Evolutionary conservation across 2,329 filamentous ascomycete species (phyloP).

Genomic region (Pseudonectria foliicola): DNA sequence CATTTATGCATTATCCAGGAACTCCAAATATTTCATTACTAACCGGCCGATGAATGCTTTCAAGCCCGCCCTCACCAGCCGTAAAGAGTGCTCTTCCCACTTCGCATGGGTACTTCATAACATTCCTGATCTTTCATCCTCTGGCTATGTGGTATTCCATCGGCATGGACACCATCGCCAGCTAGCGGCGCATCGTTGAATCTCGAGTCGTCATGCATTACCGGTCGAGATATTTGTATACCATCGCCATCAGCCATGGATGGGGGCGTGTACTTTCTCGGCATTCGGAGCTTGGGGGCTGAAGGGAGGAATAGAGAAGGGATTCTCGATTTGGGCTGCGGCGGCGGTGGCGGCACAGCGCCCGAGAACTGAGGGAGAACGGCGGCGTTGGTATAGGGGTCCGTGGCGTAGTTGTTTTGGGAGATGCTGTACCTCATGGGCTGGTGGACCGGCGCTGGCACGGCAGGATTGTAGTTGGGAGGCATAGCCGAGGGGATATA

Average conservation of each 20-base stretch:
- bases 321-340: constrained; percentile 22
- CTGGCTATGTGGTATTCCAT: background rate
- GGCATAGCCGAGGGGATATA: constrained; percentile 34
- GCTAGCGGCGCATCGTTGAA: constrained; percentile 20
- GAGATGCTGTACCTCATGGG: background rate
- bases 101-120: constrained; percentile 26
- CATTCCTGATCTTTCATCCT: constrained; percentile 7
- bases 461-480: constrained; percentile 5
- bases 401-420: constrained; percentile 16
- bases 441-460: constrained; percentile 5
- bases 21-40: background rate
- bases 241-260: constrained; percentile 21
- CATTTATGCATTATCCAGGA: constrained; percentile 7
- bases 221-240: constrained; percentile 25
- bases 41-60: constrained; percentile 1
- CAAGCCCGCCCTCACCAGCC: constrained; percentile 14
- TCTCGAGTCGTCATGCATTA: constrained; percentile 17
- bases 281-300: constrained; percentile 29
- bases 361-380: background rate
- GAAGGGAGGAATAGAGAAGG: constrained; percentile 32
- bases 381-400: constrained; percentile 25
- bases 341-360: constrained; percentile 21
- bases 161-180: constrained; percentile 5
- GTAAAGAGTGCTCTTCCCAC: constrained; percentile 30
- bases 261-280: constrained; percentile 36